Percentiles rank a stretch among this genome's conserved stretches.
These are phyloP conservation scores for Hypoxylon sp. DNA, from an alignment of 2,329 filamentous ascomycete genomes.

Conservation along the genomic window DNA sequence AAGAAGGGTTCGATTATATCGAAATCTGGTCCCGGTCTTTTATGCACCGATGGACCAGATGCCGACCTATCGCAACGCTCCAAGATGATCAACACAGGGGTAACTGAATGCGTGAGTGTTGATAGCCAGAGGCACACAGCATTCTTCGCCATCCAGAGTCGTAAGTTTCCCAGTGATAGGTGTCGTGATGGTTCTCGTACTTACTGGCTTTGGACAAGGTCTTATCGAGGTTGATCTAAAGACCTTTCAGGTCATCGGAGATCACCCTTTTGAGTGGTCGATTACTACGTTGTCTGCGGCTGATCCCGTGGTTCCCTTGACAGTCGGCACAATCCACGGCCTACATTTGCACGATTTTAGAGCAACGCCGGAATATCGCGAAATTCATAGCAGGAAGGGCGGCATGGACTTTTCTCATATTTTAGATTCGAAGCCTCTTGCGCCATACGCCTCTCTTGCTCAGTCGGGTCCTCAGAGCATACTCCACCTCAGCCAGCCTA, in stretches of 20 bases:
- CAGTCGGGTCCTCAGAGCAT: slow-evolving; percentile 86
- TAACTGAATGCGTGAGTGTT: slow-evolving; percentile 85
- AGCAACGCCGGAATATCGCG: slow-evolving; percentile 47
- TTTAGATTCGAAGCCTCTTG: slow-evolving; percentile 61
- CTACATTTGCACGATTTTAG: slow-evolving; percentile 85
- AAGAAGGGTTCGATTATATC: slow-evolving; percentile 70
- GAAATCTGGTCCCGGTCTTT: slow-evolving; percentile 70
- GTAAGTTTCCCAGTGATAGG: slow-evolving; percentile 52
- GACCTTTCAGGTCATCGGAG: slow-evolving; percentile 73
- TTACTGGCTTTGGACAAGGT: slow-evolving; percentile 48
- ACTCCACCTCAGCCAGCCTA: slow-evolving; percentile 73
- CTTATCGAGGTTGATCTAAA: slow-evolving; percentile 84
- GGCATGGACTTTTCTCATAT: slow-evolving; percentile 50
- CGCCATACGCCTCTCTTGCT: slow-evolving; percentile 74
- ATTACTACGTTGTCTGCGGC: slow-evolving; percentile 84
- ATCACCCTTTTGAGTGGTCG: slow-evolving; percentile 78
- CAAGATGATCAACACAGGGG: slow-evolving; percentile 74
- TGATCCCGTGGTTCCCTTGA: slow-evolving; percentile 73
- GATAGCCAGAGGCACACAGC: slow-evolving; percentile 72
- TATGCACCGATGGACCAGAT: slow-evolving; percentile 65
- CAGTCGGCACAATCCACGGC: slow-evolving; percentile 82
- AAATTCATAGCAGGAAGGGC: slow-evolving; percentile 42
- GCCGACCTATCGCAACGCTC: slow-evolving; percentile 57
- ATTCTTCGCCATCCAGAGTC: slow-evolving; percentile 81
- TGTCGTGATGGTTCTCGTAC: background rate